Percentiles rank a stretch among this genome's conserved stretches.
Conservation (phyloP, 202 grass and related monocot species). For the Hordeum pubiflorum region DNA sequence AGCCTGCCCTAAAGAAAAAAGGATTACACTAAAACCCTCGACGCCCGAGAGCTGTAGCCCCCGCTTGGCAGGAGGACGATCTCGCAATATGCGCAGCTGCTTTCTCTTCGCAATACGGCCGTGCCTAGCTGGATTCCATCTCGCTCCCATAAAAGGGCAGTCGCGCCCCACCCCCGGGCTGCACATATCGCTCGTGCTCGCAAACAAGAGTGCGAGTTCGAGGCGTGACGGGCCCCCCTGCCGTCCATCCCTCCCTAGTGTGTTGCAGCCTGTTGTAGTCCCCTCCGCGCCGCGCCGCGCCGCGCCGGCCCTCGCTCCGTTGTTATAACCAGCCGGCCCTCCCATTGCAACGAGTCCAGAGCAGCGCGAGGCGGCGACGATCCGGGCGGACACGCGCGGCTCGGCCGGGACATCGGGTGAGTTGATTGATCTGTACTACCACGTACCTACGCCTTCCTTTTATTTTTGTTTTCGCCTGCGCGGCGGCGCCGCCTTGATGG, state of each 20-base stretch:
- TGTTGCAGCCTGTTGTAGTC: too few relatives aligned
- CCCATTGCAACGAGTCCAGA: neutral
- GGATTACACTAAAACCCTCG: too few relatives aligned
- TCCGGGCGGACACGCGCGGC: too few relatives aligned
- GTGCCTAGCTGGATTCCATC: conserved; percentile 15
- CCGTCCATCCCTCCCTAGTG: neutral
- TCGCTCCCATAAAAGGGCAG: conserved; percentile 8
- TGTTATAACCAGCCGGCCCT: neutral
- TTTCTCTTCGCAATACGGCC: neutral
- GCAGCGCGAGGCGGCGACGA: too few relatives aligned
- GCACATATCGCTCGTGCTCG: conserved; percentile 5
- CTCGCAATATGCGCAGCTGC: too few relatives aligned
- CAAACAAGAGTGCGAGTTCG: conserved; percentile 31
- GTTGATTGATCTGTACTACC: neutral
- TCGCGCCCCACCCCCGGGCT: neutral
- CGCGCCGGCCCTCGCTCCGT: neutral
- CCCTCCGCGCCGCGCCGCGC: too few relatives aligned
- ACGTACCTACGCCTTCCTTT: neutral
- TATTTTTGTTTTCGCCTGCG: rapidly evolving
- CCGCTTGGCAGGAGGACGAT: too few relatives aligned
- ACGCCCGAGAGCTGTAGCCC: too few relatives aligned
- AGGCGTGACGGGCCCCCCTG: neutral
- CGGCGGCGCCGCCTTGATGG: too few relatives aligned
- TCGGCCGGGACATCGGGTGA: neutral
- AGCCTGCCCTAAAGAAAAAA: too few relatives aligned